A percentile compares a stretch with the other conserved stretches of the same genome.
Evolutionary conservation across 2,329 filamentous ascomycete genomes (phyloP).

Genomic region (Colletotrichum sp.): DNA sequence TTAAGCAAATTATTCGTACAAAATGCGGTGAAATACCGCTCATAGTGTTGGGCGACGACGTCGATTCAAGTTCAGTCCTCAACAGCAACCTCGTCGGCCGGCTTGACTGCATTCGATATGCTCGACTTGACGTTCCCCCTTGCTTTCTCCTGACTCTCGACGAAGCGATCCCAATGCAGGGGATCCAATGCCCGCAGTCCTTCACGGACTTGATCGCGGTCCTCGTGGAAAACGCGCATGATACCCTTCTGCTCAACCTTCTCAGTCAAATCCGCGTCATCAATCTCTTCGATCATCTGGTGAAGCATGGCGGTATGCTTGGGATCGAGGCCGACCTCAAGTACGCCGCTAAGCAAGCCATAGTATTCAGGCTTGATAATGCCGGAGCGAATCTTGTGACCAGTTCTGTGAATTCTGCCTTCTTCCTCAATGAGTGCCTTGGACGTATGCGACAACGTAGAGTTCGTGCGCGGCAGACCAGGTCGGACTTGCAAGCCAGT

Average conservation of each 20-base stretch:
- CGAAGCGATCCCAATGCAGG: constrained; percentile 68
- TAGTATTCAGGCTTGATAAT: constrained; percentile 59
- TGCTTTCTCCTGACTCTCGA: constrained; percentile 66
- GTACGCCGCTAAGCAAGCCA: constrained; percentile 51
- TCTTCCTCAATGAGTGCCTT: constrained; percentile 62
- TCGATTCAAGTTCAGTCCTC: constrained; percentile 33
- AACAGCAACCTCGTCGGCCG: constrained; percentile 46
- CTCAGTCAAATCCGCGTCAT: constrained; percentile 60
- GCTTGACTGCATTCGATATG: constrained; percentile 30
- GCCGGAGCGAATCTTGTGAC: constrained; percentile 60
- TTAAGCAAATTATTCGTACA: constrained; percentile 12
- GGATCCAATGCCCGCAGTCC: constrained; percentile 65
- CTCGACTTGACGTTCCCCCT: constrained; percentile 53
- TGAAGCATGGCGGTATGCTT: constrained; percentile 58
- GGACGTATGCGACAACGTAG: constrained; percentile 54
- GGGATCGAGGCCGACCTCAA: constrained; percentile 56
- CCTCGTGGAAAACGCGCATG: constrained; percentile 65
- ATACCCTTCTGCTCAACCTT: constrained; percentile 63
- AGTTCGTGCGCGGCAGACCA: constrained; percentile 56
- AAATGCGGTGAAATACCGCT: background rate
- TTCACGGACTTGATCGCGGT: constrained; percentile 55
- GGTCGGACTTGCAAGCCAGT: constrained; percentile 44
- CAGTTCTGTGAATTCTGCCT: constrained; percentile 58
- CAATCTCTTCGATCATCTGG: constrained; percentile 68
- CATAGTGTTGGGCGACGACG: background rate